Conservation (phyloP, 768 basidiomycete species). For the Auriscalpium orientale region DNA sequence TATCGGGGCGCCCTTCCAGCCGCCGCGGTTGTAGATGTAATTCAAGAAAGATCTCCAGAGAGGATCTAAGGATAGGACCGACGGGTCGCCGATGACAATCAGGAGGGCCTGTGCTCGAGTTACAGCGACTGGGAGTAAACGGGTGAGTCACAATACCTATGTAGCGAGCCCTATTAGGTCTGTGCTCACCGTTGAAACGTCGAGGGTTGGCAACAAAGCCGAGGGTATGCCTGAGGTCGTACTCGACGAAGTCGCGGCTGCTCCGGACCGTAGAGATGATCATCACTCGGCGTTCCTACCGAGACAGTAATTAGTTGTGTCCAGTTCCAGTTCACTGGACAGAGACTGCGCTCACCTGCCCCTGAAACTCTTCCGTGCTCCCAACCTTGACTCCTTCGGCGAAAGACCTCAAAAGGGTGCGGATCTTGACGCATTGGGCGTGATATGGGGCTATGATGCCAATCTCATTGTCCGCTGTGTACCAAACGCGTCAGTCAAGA, state of each 20-base stretch:
- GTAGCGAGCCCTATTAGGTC: no score
- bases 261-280: conserved; percentile 35
- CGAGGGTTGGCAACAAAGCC: conserved; percentile 21
- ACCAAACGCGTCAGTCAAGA: neutral
- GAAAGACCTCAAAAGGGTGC: conserved; percentile 25
- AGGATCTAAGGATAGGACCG: conserved; percentile 50
- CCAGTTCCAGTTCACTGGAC: no score
- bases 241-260: conserved; percentile 21
- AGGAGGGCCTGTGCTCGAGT: conserved; percentile 53
- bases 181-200: no score
- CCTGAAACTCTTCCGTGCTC: conserved; percentile 62
- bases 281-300: conserved; percentile 34
- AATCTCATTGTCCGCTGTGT: conserved; percentile 47
- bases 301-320: neutral
- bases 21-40: conserved; percentile 45
- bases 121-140: conserved; percentile 36
- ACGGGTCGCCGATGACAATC: conserved; percentile 50
- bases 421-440: conserved; percentile 47
- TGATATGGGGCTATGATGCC: conserved; percentile 59
- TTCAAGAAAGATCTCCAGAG: conserved; percentile 54
- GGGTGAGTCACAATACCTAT: neutral
- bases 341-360: conserved; percentile 32
- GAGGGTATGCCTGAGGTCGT: conserved; percentile 20
- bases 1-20: conserved; percentile 44
- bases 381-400: conserved; percentile 45